Evolutionary conservation across 2,329 filamentous ascomycete genomes (phyloP).

Genomic region (Dactylellina leptospora): DNA sequence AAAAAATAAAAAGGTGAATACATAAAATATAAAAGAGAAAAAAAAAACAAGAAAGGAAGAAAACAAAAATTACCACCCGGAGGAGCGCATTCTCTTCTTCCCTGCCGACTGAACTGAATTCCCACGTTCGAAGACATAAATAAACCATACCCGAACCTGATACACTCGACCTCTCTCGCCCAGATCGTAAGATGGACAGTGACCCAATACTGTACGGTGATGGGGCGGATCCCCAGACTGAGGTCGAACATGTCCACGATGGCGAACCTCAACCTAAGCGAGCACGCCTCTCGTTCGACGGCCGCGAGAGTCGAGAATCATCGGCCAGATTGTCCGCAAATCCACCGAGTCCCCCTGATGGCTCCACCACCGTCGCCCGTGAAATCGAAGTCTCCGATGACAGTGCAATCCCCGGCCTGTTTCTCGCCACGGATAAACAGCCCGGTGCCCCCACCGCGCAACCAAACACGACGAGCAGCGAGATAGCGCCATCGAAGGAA

Average conservation of each 20-base stretch:
- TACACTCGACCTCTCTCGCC: background rate
- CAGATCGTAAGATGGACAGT: constrained; percentile 18
- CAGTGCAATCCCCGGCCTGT: constrained; percentile 30
- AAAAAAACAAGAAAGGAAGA: too few relatives aligned
- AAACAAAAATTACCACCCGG: too few relatives aligned
- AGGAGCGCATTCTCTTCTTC: too few relatives aligned
- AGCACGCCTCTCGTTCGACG: constrained; percentile 33
- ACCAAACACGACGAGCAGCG: background rate
- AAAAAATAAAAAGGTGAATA: too few relatives aligned
- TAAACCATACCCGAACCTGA: too few relatives aligned
- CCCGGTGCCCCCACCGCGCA: background rate
- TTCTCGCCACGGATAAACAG: constrained; percentile 24
- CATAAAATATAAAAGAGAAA: too few relatives aligned
- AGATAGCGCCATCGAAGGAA: background rate
- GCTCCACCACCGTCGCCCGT: background rate
- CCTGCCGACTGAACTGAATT: too few relatives aligned
- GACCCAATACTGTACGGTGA: constrained; percentile 48
- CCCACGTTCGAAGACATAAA: too few relatives aligned
- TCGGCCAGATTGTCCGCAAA: background rate
- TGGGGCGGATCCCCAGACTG: constrained; percentile 9
- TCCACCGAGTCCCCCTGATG: background rate
- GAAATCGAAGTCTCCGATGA: background rate
- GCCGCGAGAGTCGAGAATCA: background rate
- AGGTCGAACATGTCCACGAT: background rate
- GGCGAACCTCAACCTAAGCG: constrained; percentile 36